A percentile compares a stretch with the other conserved stretches of the same genome.
Evolutionary conservation across 176 grass and related monocot species (phyloP).

Genomic region (Triticum timopheevii): DNA sequence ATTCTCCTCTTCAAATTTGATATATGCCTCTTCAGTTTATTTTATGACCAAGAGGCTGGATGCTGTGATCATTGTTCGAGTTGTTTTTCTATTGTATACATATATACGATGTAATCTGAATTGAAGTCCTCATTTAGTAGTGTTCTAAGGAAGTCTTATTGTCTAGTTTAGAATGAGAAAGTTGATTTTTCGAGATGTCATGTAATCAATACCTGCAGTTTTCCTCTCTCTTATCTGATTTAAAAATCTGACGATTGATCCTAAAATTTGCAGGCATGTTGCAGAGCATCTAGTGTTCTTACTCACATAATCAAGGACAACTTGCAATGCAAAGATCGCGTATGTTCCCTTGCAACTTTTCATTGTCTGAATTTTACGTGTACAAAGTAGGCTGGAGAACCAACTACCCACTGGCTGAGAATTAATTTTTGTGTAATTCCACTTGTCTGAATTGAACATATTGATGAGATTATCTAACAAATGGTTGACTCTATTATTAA

Average conservation of each 20-base stretch:
- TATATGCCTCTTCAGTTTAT: background rate
- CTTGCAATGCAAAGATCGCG: conserved; percentile 86
- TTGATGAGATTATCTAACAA: conserved; percentile 10
- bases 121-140: background rate
- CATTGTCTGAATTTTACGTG: conserved; percentile 28
- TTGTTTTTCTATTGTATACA: conserved; percentile 26
- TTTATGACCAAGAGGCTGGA: background rate
- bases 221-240: background rate
- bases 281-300: conserved; percentile 85
- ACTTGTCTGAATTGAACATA: background rate
- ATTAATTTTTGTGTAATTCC: conserved; percentile 15
- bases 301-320: conserved; percentile 96
- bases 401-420: conserved; percentile 9
- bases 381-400: background rate
- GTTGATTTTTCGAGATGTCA: background rate
- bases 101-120: background rate
- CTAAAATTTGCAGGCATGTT: conserved; percentile 77
- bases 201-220: conserved; percentile 1
- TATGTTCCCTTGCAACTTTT: conserved; percentile 47
- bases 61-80: background rate
- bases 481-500: background rate
- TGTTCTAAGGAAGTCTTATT: conserved; percentile 19
- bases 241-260: conserved; percentile 21
- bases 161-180: background rate
- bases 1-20: conserved; percentile 17